phyloP scores from a whole-genome alignment of 1,284 basidiomycete species.

The Leccinum variabile region DNA sequence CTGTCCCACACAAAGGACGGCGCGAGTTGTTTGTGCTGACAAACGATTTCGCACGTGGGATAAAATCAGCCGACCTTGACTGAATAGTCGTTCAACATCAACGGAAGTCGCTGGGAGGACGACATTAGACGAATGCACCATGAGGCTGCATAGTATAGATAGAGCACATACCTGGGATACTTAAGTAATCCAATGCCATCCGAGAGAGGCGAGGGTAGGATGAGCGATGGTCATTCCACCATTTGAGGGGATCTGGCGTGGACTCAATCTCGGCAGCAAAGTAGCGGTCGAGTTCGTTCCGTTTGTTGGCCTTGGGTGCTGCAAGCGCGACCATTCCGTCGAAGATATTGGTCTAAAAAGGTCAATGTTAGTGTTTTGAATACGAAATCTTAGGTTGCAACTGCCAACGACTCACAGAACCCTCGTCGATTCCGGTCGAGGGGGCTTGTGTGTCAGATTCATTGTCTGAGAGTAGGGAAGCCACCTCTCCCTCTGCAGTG shows the following conservation, averaged over 20 bases:
- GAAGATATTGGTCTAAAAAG: slow-evolving; percentile 1
- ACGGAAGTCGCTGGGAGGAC: neutral
- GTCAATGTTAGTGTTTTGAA: neutral
- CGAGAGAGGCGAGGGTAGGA: neutral
- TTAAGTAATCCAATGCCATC: slow-evolving; percentile 1
- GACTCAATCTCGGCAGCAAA: neutral
- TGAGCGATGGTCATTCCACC: neutral
- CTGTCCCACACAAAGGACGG: neutral
- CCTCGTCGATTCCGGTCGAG: neutral
- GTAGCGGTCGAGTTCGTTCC: neutral
- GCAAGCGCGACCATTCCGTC: neutral
- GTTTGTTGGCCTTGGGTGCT: neutral
- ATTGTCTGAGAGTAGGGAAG: neutral
- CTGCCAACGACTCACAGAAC: neutral
- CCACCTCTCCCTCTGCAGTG: neutral
- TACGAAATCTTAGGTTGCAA: neutral
- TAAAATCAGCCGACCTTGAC: neutral
- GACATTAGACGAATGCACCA: neutral
- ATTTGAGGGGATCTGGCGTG: neutral
- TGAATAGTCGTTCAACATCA: neutral
- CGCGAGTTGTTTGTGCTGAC: neutral
- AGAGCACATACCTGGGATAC: neutral
- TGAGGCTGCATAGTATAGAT: neutral
- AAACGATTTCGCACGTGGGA: neutral
- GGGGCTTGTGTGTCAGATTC: neutral